Evolutionary conservation across 208 protist genomes (phyloP).

Genomic region (Jaenimonas drosophilae): DNA sequence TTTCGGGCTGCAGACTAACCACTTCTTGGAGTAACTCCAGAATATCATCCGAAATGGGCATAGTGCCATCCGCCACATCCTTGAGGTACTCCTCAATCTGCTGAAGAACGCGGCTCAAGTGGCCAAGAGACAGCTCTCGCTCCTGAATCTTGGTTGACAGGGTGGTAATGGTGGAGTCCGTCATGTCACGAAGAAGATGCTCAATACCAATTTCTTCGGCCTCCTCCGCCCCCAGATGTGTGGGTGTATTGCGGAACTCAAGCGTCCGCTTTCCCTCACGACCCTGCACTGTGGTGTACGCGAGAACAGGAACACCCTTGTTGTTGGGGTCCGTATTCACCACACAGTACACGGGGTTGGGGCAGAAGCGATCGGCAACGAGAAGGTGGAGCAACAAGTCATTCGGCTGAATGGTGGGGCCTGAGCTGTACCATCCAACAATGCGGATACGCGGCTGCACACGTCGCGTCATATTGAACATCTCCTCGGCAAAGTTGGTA

Average conservation of each 20-base stretch:
- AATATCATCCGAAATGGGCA: conserved; percentile 82
- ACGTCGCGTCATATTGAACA: conserved; percentile 98
- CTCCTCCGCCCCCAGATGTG: conserved; percentile 94
- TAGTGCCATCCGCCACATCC: conserved; percentile 55
- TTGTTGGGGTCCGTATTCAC: conserved; percentile 86
- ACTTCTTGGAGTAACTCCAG: conserved; percentile 83
- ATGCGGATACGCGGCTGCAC: conserved; percentile 97
- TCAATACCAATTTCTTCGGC: conserved; percentile 99
- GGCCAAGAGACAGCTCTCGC: conserved; percentile 89
- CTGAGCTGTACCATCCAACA: conserved; percentile 99
- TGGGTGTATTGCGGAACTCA: conserved; percentile 88
- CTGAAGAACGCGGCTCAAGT: conserved; percentile 81
- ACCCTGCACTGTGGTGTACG: conserved; percentile 85
- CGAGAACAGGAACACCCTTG: conserved; percentile 82
- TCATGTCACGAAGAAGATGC: conserved; percentile 98
- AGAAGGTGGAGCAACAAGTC: conserved; percentile 98
- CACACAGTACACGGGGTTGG: conserved; percentile 89
- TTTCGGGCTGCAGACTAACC: conserved; percentile 80
- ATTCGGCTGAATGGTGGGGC: conserved; percentile 92
- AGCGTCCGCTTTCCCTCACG: conserved; percentile 62
- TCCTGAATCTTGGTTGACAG: conserved; percentile 93
- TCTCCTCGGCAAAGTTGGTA: conserved; percentile 92
- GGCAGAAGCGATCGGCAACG: conserved; percentile 86
- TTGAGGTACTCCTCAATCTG: conserved; percentile 90
- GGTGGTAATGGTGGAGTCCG: conserved; percentile 93